Base-by-base conservation (phyloP, 2,329 filamentous ascomycete species). In the Monosporascus sp. region DNA sequence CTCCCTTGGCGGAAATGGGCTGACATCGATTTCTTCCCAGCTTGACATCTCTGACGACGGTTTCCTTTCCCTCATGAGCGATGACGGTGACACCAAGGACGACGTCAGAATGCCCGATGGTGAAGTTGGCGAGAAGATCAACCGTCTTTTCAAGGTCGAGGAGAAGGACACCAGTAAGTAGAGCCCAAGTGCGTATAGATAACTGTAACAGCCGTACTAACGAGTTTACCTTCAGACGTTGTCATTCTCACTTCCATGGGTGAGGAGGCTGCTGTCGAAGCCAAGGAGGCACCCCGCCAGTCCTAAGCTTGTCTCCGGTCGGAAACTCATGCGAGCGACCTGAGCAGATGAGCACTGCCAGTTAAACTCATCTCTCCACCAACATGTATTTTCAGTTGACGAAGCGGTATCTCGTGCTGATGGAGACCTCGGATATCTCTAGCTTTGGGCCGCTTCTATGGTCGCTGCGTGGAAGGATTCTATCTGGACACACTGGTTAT, bases 161-260 rank as follows among this genome's bases (percentile, higher is more conserved):
- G 87, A 86, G 76, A 97, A 95, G 82, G 92, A 97, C 69, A 89
- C 85, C 76, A 93, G 92, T 96, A 82, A 85, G 91, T 84, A 61
- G 43, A 51, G 45, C 27, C 50, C 24, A 37, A 45, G 55, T 45
- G 41, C 24, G 49, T 6, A 5, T 38, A 37, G 20, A 34, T 26
- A 9, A 22, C 19, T 11, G 44, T 26, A n/a, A 37, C 16, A 5
- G 7, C 14, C 9, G 8, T 27, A 50, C 62, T 71, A 60, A 70
- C 48, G 31, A 22, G 41, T 55, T 52, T 44, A 44, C 26, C 34
- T 45, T 11, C 60, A 96, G 91, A 91, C 77, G 87, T 97, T 68
- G 88, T 93, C 68, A 85, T 99, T 73, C 88, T 96, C 72, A 90
- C 90, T 68, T 86, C 94, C 73, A 99, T 99, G 94, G 90, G 90